Conservation (phyloP, 2,329 filamentous ascomycete genomes). For the Mariannaea elegans region DNA sequence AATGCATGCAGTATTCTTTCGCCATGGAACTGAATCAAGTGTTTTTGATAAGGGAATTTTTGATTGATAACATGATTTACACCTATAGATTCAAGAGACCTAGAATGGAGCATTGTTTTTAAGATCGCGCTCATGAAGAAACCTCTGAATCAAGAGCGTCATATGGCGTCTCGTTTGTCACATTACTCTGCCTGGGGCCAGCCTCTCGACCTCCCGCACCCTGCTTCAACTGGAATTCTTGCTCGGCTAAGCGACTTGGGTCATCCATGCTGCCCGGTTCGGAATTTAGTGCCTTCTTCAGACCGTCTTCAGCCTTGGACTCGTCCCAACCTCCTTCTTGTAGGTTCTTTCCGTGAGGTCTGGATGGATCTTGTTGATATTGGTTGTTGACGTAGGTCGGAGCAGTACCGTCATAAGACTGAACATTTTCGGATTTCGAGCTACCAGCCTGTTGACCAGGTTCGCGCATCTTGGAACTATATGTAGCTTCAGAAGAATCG, state of each 20-base stretch:
- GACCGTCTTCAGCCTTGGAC: conserved; percentile 45
- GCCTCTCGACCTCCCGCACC: conserved; percentile 34
- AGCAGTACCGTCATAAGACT: conserved; percentile 40
- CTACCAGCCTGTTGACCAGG: neutral
- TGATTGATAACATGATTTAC: too few species aligned
- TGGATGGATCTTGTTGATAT: conserved; percentile 41
- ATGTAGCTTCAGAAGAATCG: neutral
- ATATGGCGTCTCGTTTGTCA: conserved; percentile 41
- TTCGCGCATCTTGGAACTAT: neutral
- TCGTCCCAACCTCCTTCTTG: conserved; percentile 48
- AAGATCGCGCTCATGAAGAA: conserved; percentile 33
- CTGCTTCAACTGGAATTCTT: conserved; percentile 47
- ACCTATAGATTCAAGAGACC: too few species aligned
- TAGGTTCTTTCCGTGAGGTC: conserved; percentile 56
- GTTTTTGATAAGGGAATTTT: too few species aligned
- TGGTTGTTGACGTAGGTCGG: conserved; percentile 51
- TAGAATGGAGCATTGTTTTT: too few species aligned
- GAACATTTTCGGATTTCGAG: neutral
- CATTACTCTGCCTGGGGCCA: conserved; percentile 38
- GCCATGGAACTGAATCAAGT: too few species aligned
- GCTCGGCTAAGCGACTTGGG: conserved; percentile 56
- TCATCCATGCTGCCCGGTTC: conserved; percentile 59
- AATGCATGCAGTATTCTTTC: too few species aligned
- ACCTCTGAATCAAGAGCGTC: conserved; percentile 43
- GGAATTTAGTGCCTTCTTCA: conserved; percentile 50